Percentiles rank a stretch among this genome's conserved stretches.
These are phyloP conservation scores for Litsea cubeba DNA, from an alignment of 164 flowering plant species.

Conservation along the genomic window DNA sequence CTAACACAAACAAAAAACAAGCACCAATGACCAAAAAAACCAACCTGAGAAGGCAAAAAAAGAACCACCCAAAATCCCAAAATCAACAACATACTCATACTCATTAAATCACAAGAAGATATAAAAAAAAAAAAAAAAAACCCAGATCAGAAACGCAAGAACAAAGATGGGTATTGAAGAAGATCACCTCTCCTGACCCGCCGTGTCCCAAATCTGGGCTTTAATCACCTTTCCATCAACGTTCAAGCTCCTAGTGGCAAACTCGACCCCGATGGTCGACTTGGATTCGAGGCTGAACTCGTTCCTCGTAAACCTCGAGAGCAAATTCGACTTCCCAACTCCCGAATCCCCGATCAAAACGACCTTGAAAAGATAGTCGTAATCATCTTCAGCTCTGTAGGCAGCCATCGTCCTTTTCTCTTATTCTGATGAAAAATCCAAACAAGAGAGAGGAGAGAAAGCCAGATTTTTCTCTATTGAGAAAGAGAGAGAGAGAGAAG, in stretches of 20 bases:
- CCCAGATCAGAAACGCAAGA: neutral
- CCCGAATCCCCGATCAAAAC: constrained; percentile 58
- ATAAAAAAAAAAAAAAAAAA: neutral
- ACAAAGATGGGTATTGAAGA: constrained; percentile 1
- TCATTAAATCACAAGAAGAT: neutral
- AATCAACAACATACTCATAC: neutral
- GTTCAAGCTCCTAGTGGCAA: constrained; percentile 53
- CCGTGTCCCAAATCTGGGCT: constrained; percentile 56
- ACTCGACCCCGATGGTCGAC: constrained; percentile 68
- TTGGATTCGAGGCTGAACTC: constrained; percentile 69
- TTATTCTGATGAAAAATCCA: neutral
- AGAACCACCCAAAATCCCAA: neutral
- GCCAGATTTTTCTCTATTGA: neutral
- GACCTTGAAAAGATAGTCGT: constrained; percentile 11
- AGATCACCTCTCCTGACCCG: constrained; percentile 39
- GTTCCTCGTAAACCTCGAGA: constrained; percentile 58
- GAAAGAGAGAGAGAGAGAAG: too few species aligned
- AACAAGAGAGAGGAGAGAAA: too few species aligned
- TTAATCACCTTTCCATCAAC: constrained; percentile 46
- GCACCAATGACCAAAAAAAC: neutral
- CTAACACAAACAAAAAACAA: neutral
- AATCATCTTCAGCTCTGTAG: constrained; percentile 10
- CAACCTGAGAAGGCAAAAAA: neutral
- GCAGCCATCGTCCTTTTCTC: neutral
- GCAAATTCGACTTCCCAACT: constrained; percentile 56